A percentile compares a stretch with the other conserved stretches of the same genome.
Conservation (phyloP, 2,329 filamentous ascomycete genomes). For the Eurotiales sp. region DNA sequence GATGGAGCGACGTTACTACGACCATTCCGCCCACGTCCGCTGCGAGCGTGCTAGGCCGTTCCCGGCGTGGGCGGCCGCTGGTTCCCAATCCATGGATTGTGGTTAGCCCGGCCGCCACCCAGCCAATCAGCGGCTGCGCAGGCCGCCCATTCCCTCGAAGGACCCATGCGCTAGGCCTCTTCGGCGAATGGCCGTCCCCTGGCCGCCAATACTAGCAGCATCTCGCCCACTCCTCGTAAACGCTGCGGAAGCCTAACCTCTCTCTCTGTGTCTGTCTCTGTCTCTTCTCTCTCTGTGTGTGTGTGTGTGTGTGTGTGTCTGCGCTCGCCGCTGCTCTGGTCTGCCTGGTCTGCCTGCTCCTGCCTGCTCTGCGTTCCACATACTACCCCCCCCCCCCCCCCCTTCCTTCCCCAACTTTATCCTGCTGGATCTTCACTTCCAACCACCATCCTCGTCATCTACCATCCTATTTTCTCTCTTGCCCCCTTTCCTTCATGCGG, state of each 20-base stretch:
- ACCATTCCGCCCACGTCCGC: no score
- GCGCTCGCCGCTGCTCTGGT: no score
- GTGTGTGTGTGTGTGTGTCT: no score
- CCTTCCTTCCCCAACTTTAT: constrained; percentile 21
- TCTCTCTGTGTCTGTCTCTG: constrained; percentile 6
- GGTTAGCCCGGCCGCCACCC: background rate
- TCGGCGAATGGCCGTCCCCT: constrained; percentile 16
- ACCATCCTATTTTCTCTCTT: background rate
- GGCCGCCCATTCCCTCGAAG: constrained; percentile 2
- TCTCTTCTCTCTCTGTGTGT: no score
- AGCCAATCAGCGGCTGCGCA: background rate
- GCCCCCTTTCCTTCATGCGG: background rate
- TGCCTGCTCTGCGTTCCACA: no score
- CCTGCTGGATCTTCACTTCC: constrained; percentile 18
- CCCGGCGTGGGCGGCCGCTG: constrained; percentile 8
- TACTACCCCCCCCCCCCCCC: constrained; percentile 7
- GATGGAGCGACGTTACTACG: no score
- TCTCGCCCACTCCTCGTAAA: constrained; percentile 5
- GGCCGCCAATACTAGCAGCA: no score
- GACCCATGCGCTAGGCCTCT: constrained; percentile 2
- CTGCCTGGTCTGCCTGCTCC: background rate
- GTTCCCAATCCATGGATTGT: constrained; percentile 2
- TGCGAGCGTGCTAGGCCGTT: constrained; percentile 12
- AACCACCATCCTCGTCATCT: constrained; percentile 17
- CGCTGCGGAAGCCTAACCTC: background rate